phyloP scores from a whole-genome alignment of 1,284 basidiomycete genomes.

The Phylloporus sp. region DNA sequence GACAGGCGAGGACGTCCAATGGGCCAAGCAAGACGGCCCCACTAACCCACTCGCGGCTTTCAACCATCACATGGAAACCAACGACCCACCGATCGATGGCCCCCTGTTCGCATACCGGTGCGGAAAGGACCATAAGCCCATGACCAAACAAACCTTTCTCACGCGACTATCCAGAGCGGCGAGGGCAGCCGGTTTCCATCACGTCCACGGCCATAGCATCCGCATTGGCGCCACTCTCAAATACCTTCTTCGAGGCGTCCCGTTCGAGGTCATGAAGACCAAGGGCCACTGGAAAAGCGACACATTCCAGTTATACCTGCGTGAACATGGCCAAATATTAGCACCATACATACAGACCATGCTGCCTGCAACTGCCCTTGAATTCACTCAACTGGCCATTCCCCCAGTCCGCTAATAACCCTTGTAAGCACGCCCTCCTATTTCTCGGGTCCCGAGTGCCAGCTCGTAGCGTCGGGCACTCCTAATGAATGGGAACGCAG shows the following conservation, averaged over 20 bases:
- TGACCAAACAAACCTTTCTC: neutral
- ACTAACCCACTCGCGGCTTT: neutral
- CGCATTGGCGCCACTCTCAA: neutral
- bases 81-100: neutral
- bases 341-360: neutral
- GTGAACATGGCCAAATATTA: neutral
- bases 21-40: neutral
- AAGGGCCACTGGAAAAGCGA: neutral
- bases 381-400: neutral
- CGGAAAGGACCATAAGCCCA: neutral
- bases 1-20: neutral
- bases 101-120: neutral
- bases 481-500: no score
- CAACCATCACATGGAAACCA: neutral
- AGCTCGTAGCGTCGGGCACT: no score
- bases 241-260: neutral
- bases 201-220: neutral
- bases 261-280: neutral
- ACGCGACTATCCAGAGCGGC: neutral
- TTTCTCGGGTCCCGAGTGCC: no score
- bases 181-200: neutral
- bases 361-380: neutral
- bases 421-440: no score
- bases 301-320: neutral
- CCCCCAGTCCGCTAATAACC: no score